A percentile compares a stretch with the other conserved stretches of the same genome.
phyloP scores from a whole-genome alignment of 2,329 filamentous ascomycete genomes.

The Neofusicoccum umdonicola region DNA sequence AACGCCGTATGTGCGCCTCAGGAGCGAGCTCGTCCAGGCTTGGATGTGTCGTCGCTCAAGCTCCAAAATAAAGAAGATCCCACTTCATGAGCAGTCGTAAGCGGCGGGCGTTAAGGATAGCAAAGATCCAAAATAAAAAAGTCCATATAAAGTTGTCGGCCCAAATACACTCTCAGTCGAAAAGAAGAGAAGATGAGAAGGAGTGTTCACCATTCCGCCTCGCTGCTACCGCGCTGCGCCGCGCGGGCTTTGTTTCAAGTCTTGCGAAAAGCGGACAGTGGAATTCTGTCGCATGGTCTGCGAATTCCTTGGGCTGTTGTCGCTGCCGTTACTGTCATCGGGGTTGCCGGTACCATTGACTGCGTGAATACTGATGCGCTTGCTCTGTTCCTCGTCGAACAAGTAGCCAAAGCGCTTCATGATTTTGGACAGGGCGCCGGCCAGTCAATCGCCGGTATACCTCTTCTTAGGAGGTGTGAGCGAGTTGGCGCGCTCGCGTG shows the following conservation, averaged over 20 bases:
- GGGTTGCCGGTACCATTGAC: neutral
- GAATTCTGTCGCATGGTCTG: neutral
- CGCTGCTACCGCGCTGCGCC: neutral
- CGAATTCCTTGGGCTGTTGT: neutral
- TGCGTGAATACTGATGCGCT: neutral
- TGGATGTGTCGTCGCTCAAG: neutral
- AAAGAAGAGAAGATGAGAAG: neutral
- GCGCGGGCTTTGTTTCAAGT: neutral
- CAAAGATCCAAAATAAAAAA: neutral
- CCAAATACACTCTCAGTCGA: neutral
- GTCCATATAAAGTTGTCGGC: neutral
- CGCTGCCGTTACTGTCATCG: neutral
- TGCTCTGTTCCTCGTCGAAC: neutral
- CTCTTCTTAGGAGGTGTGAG: neutral
- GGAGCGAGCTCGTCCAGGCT: neutral
- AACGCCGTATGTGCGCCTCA: neutral
- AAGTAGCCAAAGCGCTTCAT: neutral
- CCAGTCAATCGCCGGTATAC: neutral
- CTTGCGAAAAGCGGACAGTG: neutral
- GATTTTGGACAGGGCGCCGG: neutral
- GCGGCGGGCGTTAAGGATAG: neutral
- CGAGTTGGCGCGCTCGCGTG: slow-evolving; percentile 8
- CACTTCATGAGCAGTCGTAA: neutral
- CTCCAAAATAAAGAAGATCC: neutral
- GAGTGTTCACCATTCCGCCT: neutral